Conservation (phyloP, 768 basidiomycete species). For the Mycena rebaudengoi region DNA sequence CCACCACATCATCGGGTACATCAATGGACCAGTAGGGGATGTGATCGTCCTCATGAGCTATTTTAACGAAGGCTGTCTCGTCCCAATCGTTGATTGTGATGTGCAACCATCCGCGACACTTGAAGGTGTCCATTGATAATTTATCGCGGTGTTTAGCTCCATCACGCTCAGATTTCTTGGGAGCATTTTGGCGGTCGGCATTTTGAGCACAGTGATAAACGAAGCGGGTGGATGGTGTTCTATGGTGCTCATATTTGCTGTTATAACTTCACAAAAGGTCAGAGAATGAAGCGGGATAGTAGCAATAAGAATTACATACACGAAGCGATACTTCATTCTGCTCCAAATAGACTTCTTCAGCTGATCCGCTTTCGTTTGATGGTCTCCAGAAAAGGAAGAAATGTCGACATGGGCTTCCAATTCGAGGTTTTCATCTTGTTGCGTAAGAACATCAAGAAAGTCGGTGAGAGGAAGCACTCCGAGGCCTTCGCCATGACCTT, state of each 20-base stretch:
- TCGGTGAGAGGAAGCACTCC: no score
- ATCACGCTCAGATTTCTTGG: not conserved
- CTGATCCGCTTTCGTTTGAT: no score
- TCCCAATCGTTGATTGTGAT: not conserved
- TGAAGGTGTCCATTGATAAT: not conserved
- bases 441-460: no score
- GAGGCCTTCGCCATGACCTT: no score
- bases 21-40: not conserved
- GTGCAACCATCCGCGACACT: constrained; percentile 1
- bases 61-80: not conserved
- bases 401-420: no score
- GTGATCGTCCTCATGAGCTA: constrained; percentile 1
- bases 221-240: not conserved
- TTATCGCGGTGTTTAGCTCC: not conserved
- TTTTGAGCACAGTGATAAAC: constrained; percentile 2
- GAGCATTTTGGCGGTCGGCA: not conserved
- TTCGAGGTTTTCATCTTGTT: no score
- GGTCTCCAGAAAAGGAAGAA: no score
- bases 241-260: not conserved
- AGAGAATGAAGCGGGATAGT: no score
- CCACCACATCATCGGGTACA: not conserved
- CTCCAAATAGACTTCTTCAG: no score
- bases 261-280: no score
- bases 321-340: not conserved
- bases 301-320: not conserved